phyloP scores from a whole-genome alignment of 495 filamentous ascomycete genomes.

The Penicillium mononematosum region DNA sequence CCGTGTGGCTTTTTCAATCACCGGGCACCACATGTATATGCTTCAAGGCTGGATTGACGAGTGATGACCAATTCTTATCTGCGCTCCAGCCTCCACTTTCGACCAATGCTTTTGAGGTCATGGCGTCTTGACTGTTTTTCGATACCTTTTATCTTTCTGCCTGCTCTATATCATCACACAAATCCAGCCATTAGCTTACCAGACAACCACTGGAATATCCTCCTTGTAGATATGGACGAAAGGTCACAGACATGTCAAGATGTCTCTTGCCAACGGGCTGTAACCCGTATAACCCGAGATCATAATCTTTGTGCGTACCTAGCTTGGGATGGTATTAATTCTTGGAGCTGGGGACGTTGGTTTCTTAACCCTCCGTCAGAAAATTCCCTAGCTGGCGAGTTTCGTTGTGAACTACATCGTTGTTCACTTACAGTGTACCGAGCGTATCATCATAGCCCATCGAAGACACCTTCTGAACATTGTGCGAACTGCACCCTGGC shows the following conservation, averaged over 20 bases:
- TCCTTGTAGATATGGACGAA: not conserved
- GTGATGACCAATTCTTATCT: constrained; percentile 25
- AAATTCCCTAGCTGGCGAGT: not conserved
- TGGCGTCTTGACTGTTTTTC: constrained; percentile 25
- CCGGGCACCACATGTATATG: not conserved
- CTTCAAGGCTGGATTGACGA: constrained; percentile 18
- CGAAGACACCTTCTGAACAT: too few relatives aligned
- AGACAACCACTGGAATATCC: not conserved
- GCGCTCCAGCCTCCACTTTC: constrained; percentile 12
- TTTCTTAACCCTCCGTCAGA: not conserved
- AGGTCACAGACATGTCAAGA: not conserved
- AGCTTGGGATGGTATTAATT: not conserved
- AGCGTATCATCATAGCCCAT: too few relatives aligned
- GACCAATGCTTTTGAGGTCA: constrained; percentile 13
- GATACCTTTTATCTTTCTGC: constrained; percentile 25
- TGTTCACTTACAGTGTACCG: not conserved
- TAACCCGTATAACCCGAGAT: not conserved
- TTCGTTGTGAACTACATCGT: not conserved
- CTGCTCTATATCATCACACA: constrained; percentile 16
- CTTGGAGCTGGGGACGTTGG: not conserved
- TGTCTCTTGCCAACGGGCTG: not conserved
- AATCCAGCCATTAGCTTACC: constrained; percentile 11
- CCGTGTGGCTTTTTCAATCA: not conserved
- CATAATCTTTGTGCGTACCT: not conserved
- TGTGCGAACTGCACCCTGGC: too few relatives aligned